A percentile compares a stretch with the other conserved stretches of the same genome.
Conservation (phyloP, 192 early-diverging fungal genomes). For the Backusella tarrabulga region DNA sequence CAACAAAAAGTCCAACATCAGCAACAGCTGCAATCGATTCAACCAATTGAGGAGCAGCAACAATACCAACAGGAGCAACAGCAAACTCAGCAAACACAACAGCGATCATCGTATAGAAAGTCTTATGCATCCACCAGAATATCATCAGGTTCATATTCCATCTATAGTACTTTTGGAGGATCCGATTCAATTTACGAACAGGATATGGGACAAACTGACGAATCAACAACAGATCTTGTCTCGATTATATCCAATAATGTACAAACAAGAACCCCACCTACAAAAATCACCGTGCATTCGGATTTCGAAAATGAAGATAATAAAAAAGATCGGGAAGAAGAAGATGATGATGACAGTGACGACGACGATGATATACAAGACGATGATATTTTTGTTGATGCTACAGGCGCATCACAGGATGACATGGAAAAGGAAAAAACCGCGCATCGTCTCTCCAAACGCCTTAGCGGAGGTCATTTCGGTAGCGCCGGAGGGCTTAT, state of each 20-base stretch:
- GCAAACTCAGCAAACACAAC: neutral
- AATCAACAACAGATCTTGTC: neutral
- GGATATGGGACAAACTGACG: neutral
- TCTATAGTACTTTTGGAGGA: slow-evolving; percentile 27
- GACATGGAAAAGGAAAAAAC: slow-evolving; percentile 30
- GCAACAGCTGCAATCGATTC: neutral
- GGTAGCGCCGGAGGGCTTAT: slow-evolving; percentile 40
- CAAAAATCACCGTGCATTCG: neutral
- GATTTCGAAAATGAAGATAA: neutral
- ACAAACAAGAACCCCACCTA: neutral
- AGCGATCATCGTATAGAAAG: slow-evolving; percentile 3
- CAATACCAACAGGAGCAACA: neutral
- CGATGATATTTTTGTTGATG: slow-evolving; percentile 37
- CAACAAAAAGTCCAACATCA: neutral
- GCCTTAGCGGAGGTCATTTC: slow-evolving; percentile 38
- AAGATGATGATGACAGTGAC: neutral
- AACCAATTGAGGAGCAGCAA: neutral
- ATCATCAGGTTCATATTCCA: slow-evolving; percentile 26
- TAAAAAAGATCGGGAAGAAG: slow-evolving; percentile 19
- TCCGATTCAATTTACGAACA: slow-evolving; percentile 8
- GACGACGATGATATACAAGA: neutral
- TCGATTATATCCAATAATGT: slow-evolving; percentile 3
- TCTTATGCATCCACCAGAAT: slow-evolving; percentile 22
- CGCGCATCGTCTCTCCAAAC: slow-evolving; percentile 28
- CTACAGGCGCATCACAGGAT: slow-evolving; percentile 24